A percentile compares a stretch with the other conserved stretches of the same genome.
phyloP scores from a whole-genome alignment of 73 alveolate genomes.

The Urostyla sp. region DNA sequence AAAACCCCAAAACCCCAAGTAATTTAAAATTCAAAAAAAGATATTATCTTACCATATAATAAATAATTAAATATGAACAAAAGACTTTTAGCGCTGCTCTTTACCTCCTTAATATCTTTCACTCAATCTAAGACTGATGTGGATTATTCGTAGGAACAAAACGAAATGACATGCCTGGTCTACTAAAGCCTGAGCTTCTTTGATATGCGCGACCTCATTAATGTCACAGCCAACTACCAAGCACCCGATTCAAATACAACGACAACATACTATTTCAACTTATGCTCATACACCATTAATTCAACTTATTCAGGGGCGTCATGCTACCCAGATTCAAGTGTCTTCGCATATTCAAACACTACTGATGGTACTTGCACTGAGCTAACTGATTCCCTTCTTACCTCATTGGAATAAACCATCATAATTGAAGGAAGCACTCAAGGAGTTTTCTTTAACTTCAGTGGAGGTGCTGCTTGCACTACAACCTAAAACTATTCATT shows the following conservation, averaged over 20 bases:
- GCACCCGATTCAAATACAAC: neutral
- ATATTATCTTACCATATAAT: too few species aligned
- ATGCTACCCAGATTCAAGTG: neutral
- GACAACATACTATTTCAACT: conserved; percentile 8
- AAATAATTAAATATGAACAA: too few species aligned
- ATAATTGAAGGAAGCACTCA: neutral
- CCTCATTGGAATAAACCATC: neutral
- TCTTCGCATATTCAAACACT: neutral
- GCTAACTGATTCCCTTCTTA: neutral
- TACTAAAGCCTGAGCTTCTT: conserved; percentile 28
- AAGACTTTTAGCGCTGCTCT: too few species aligned
- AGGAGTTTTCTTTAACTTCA: neutral
- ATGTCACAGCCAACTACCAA: neutral
- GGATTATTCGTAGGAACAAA: too few species aligned
- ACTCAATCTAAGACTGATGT: too few species aligned
- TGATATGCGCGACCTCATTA: neutral
- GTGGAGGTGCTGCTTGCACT: neutral
- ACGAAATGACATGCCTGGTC: conserved; percentile 45
- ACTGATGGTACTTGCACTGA: neutral
- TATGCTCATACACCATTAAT: neutral
- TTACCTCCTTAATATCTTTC: too few species aligned
- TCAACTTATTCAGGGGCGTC: neutral
- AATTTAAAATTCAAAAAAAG: too few species aligned
- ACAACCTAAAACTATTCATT: neutral
- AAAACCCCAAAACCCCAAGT: too few species aligned